Conservation (phyloP, 106 monocot genomes). For the Dendrobium chrysotoxum region DNA sequence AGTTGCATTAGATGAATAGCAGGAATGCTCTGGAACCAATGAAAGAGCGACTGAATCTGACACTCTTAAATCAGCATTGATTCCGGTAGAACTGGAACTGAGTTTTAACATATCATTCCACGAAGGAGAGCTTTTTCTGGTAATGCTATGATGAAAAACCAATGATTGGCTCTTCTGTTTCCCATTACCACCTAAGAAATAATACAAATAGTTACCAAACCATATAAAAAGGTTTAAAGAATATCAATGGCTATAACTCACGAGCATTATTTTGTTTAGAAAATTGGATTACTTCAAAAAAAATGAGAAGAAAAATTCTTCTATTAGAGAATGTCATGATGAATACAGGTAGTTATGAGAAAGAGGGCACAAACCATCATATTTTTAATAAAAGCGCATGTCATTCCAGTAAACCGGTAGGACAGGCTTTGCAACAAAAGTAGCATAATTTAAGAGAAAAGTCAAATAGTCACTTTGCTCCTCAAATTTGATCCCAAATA, state of each 20-base stretch:
- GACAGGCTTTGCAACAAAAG: too few relatives aligned
- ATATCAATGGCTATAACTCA: not conserved
- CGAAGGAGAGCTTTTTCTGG: slow-evolving; percentile 6
- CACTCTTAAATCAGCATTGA: not conserved
- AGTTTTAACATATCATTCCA: slow-evolving; percentile 18
- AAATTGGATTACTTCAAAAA: not conserved
- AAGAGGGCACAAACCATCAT: not conserved
- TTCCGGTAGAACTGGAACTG: slow-evolving; percentile 9
- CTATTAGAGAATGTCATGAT: not conserved
- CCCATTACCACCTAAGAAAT: not conserved
- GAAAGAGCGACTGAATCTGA: not conserved
- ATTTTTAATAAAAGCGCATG: not conserved
- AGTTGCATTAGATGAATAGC: not conserved
- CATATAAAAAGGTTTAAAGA: not conserved
- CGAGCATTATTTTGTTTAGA: not conserved
- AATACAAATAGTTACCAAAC: not conserved
- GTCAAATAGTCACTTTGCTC: too few relatives aligned
- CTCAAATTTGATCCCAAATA: too few relatives aligned
- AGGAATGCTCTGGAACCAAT: not conserved
- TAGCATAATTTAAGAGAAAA: too few relatives aligned
- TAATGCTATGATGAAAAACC: not conserved
- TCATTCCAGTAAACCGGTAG: not conserved
- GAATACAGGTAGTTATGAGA: not conserved
- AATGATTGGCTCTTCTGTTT: not conserved
- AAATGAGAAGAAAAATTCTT: not conserved